A percentile compares a stretch with the other conserved stretches of the same genome.
phyloP scores from a whole-genome alignment of 768 basidiomycete genomes.

The Neoboletus subvelutipes region DNA sequence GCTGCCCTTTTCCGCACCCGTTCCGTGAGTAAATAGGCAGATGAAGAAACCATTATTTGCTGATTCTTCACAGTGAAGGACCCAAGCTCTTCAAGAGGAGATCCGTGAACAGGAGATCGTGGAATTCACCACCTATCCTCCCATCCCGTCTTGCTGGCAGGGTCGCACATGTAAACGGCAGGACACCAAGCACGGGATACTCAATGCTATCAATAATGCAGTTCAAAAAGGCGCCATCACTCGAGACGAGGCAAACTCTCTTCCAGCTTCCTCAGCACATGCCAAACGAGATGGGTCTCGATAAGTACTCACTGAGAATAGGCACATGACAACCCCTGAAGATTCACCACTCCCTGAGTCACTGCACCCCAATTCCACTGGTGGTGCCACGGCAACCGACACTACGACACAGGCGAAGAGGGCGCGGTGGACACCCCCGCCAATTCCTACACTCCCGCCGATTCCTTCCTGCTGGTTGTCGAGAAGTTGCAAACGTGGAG shows the following conservation, averaged over 20 bases:
- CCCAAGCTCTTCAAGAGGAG: background rate
- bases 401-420: background rate
- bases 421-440: background rate
- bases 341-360: background rate
- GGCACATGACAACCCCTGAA: background rate
- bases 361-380: background rate
- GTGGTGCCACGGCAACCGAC: background rate
- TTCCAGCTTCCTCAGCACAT: background rate
- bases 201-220: background rate
- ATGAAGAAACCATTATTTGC: background rate
- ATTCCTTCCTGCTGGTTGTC: background rate
- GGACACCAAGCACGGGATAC: background rate
- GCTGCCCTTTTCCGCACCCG: conserved; percentile 4
- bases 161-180: background rate
- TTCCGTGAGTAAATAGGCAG: background rate
- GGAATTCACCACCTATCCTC: conserved; percentile 11
- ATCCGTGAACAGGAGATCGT: background rate
- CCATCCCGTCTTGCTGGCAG: conserved; percentile 1
- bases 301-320: background rate
- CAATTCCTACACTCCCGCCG: background rate
- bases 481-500: background rate
- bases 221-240: background rate
- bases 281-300: background rate
- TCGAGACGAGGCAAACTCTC: background rate
- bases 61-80: background rate